These are phyloP conservation scores for Pythium chondricola DNA, from an alignment of 352 stramenopile genomes.

Conservation along the genomic window DNA sequence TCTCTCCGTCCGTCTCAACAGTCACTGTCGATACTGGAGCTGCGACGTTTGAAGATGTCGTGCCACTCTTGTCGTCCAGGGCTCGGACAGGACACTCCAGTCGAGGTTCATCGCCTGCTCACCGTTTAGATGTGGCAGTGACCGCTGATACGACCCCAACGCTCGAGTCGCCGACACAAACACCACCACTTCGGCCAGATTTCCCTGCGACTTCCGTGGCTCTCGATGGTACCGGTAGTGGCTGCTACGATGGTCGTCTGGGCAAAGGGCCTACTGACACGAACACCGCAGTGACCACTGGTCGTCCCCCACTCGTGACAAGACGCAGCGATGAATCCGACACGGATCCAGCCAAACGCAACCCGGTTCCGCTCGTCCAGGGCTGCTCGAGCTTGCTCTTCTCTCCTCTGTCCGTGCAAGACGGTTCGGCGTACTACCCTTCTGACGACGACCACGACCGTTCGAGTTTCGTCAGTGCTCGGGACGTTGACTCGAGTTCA, in stretches of 20 bases:
- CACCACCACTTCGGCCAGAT: background rate
- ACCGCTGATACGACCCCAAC: too few species aligned
- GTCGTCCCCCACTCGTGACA: background rate
- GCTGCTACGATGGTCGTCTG: slow-evolving; percentile 1
- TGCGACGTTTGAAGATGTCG: slow-evolving; percentile 14
- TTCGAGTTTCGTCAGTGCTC: too few species aligned
- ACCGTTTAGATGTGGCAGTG: background rate
- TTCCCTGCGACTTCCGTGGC: slow-evolving; percentile 7
- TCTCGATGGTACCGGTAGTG: slow-evolving; percentile 12
- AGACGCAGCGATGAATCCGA: slow-evolving; percentile 1
- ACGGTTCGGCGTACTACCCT: slow-evolving; percentile 10
- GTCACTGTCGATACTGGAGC: background rate
- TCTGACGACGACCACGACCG: slow-evolving; percentile 15
- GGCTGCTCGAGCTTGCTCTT: slow-evolving; percentile 15
- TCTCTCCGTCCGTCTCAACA: background rate
- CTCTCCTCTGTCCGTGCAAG: slow-evolving; percentile 15
- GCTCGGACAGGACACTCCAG: background rate
- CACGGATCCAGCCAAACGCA: background rate
- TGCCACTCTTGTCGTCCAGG: slow-evolving; percentile 4
- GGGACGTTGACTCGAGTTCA: too few species aligned
- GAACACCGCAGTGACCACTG: background rate
- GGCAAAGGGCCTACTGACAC: background rate
- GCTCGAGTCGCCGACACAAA: background rate
- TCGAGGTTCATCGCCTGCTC: slow-evolving; percentile 7
- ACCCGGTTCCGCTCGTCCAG: slow-evolving; percentile 5